Evolutionary conservation across 192 early-diverging fungal genomes (phyloP), one percentile per base, ranked within the genome.

Genomic region (Rhizophagus sp.): DNA sequence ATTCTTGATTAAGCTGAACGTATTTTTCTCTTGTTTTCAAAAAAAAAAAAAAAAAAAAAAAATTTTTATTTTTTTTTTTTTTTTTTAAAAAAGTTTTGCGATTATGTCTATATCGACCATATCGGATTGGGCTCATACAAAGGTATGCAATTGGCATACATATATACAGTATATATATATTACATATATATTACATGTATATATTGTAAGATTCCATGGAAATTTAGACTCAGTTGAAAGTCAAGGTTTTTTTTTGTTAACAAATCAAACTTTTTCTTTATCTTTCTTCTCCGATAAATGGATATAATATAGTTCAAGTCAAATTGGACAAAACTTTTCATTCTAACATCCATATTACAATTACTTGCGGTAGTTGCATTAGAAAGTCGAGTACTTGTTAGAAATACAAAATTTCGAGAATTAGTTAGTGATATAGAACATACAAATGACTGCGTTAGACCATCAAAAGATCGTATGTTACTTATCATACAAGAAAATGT

Each of bases 311-410:
- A 57, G 52, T 57, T 57, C 17, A 33, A 27, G 27, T 75, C 74
- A 4, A 62, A 63, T 30, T 75, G 74, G 74, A 75, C 74, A 39
- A 75, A 39, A 62, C 61, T 62, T 62, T 75, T 75, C 41, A 24
- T 63, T 57, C 17, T 75, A 6, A 39, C 61, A 63, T 75, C 74
- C 24, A 75, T 75, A 62, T 7, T 63, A 34, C 74, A 75, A 57
- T 24, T 34, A 22, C 30, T 62, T 75, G 11, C 62, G 4, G 61
- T 75, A 19, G 41, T 75, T 36, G 22, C 34, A 34, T 62, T 75
- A 19, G 74, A 75, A 22, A 34, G 11, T 15, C 61, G 61, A 22
- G 74, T 75, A 34, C 34, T 57, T 39, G 2, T 13, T 22, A 57
- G 50, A 62, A 75, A 75, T 36, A 30, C 17, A 7, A 22, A 41